phyloP scores from a whole-genome alignment of 768 basidiomycete species.

The Tricholoma furcatifolium region DNA sequence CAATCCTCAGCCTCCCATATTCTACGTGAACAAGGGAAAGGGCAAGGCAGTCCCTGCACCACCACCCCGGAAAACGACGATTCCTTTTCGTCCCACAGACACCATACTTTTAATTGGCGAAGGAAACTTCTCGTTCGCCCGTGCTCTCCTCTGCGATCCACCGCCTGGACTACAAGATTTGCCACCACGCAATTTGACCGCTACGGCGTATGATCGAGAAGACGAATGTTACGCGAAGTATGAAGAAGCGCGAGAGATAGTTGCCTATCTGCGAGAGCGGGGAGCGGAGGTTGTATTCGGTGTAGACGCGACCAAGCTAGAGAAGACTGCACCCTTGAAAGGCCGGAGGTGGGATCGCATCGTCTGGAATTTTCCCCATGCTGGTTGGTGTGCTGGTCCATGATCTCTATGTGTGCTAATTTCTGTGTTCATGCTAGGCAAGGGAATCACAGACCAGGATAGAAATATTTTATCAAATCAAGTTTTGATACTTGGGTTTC shows the following conservation, averaged over 20 bases:
- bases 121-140: constrained; percentile 92
- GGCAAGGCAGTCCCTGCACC: constrained; percentile 34
- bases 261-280: constrained; percentile 48
- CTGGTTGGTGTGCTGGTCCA: constrained; percentile 49
- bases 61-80: constrained; percentile 39
- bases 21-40: constrained; percentile 29
- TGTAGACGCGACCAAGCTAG: constrained; percentile 82
- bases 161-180: constrained; percentile 51
- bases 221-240: constrained; percentile 80
- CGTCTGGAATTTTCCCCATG: constrained; percentile 97
- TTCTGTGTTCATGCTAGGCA: constrained; percentile 44
- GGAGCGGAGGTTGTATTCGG: constrained; percentile 77
- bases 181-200: constrained; percentile 67
- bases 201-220: constrained; percentile 85
- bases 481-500: constrained; percentile 74
- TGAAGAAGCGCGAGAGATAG: constrained; percentile 63
- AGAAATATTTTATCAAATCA: constrained; percentile 93
- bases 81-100: constrained; percentile 67
- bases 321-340: constrained; percentile 55
- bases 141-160: constrained; percentile 57
- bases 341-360: constrained; percentile 72
- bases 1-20: background rate
- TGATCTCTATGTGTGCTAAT: background rate
- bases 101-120: constrained; percentile 83
- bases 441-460: constrained; percentile 90